Conservation (phyloP, 192 early-diverging fungal species). For the Glomus cerebriforme region DNA sequence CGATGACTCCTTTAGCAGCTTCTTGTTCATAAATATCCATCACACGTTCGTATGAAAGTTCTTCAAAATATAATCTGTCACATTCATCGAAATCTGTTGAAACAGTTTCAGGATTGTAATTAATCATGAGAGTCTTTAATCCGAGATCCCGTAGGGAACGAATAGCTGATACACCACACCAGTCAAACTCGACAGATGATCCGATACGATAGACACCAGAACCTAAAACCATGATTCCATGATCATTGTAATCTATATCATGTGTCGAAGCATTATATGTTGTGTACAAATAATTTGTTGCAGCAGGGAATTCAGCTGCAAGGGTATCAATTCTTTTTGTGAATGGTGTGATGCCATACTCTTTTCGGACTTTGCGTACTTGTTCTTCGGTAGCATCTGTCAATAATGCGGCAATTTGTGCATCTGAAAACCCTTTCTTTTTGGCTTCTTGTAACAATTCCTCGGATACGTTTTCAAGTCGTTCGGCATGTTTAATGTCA, state of each 20-base stretch:
- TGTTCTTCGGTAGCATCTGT: slow-evolving; percentile 85
- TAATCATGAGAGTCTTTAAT: slow-evolving; percentile 97
- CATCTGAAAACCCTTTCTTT: slow-evolving; percentile 96
- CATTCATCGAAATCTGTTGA: slow-evolving; percentile 99
- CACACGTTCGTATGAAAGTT: slow-evolving; percentile 89
- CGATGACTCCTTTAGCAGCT: slow-evolving; percentile 80
- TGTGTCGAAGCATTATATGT: slow-evolving; percentile 95
- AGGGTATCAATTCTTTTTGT: slow-evolving; percentile 99
- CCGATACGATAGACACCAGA: slow-evolving; percentile 99
- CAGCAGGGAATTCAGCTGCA: slow-evolving; percentile 97
- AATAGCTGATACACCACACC: slow-evolving; percentile 97
- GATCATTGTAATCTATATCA: slow-evolving; percentile 90
- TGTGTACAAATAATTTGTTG: slow-evolving; percentile 98
- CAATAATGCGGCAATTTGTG: slow-evolving; percentile 67
- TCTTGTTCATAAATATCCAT: slow-evolving; percentile 97
- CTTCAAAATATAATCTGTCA: slow-evolving; percentile 97
- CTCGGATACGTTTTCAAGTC: slow-evolving; percentile 64
- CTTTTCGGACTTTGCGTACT: slow-evolving; percentile 78
- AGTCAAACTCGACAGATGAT: slow-evolving; percentile 97
- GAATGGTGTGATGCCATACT: slow-evolving; percentile 84
- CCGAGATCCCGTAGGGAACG: slow-evolving; percentile 85
- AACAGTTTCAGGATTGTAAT: slow-evolving; percentile 99
- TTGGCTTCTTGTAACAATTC: slow-evolving; percentile 73
- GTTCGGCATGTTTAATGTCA: slow-evolving; percentile 55
- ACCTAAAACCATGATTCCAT: slow-evolving; percentile 96